Base-by-base conservation (phyloP, 352 stramenopile genomes). In the Globisporangium perplexum region DNA sequence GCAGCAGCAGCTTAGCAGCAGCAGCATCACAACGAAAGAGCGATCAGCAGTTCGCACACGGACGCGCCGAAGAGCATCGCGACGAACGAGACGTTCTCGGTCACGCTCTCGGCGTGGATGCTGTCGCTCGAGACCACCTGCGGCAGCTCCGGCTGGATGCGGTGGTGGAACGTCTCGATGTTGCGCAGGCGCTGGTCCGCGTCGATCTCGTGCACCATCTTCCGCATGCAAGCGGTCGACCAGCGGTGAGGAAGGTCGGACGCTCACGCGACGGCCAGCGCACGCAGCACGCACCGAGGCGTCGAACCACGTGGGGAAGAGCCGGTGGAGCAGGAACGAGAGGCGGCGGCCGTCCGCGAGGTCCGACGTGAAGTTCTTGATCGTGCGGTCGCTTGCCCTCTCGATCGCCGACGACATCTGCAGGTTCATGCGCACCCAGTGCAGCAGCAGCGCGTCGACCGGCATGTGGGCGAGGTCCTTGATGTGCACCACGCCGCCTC, bases 131-230 rank as follows among this genome's bases (percentile, higher is more conserved):
- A 88, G 43, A 93, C 68, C 4, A 93, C 74, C 42, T 71, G 66
- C 7, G 82, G 82, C 2, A 93, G 47, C 28, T 71, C 59, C 7
- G 79, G 77, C 45, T 93, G 79, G n/a, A 90, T 71, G 5, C 77
- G 66, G 1, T 67, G 53, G 33, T 89, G 69, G 53, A 93, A 93
- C 26, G 63, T 68, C 42, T 81, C 76, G 47, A 93, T 71, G 47
- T 90, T 86, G 43, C 72, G 68, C 15, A 93, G 63, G 30, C 82
- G 66, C 55, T 84, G 70, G 50, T 93, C 82, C 1, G 68, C 63
- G 54, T 93, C 79, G 47, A 89, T 71, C 52, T 93, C 82, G 47
- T 86, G 79, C 33, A 80, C 77, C 77, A 93, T 88, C 82, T 92
- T 18, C 14, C 31, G 11, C 7, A n/a, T n/a, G n/a, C n/a, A n/a